Evolutionary conservation across 2,329 filamentous ascomycete genomes (phyloP), one percentile per base, ranked within the genome.

Genomic region (Sporothrix sp.): DNA sequence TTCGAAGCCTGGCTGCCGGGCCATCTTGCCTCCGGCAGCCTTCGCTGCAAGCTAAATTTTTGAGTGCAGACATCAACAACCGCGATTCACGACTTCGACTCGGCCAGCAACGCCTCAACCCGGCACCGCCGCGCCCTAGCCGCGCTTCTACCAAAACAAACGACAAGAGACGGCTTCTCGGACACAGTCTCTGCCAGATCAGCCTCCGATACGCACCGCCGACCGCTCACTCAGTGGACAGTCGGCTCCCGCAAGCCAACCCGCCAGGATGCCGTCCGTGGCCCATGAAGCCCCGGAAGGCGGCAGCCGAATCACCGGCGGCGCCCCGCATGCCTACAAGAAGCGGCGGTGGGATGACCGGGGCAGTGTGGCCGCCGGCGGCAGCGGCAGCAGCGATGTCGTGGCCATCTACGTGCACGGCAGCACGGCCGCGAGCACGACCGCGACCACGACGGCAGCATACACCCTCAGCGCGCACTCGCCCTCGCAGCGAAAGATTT

Each of bases 341-440:
- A 69, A 66, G 60, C 63, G 68, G 53, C 62, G 66, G 51, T 64
- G 66, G 53, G 67, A 68, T 21, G 65, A 67, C 36, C 35, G 18
- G 4, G 25, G 38, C 21, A 35, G 42, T 40, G 23, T 8, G 39
- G 52, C 56, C 39, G 18, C 4, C 18, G 37, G 27, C 36, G 37
- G 14, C 42, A 39, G 14, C 25, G 18, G n/a, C 14, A 20, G 21
- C 2, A 33, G 18, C 51, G 43, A 48, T 8, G 48, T 45, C 18
- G 21, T 53, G 18, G 20, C 42, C 33, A 38, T 51, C 3, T 35
- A 39, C 23, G 33, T 51, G 25, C 48, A 51, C 47, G 47, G 25
- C 30, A 39, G n/a, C 20, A 21, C 28, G 33, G 33, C 28, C 13
- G 21, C 20, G 33, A 43, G 13, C 57, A 60, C 51, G 50, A 52